A percentile compares a stretch with the other conserved stretches of the same genome.
Conservation (phyloP, 148 eudicot genomes). For the Vaccinium corymbosum region DNA sequence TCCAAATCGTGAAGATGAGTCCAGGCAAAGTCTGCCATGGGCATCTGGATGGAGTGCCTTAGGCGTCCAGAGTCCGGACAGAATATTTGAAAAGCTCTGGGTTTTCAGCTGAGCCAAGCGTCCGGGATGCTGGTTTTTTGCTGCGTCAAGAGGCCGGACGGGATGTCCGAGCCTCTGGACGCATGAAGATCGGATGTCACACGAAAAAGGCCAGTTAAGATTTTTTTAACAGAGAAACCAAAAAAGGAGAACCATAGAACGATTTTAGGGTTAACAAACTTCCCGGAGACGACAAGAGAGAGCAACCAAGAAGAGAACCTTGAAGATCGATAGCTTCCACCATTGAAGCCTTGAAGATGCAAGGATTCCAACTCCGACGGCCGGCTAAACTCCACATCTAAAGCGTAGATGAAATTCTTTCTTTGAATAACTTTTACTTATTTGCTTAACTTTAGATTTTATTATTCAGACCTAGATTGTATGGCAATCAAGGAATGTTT, state of each 20-base stretch:
- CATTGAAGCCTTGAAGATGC: neutral
- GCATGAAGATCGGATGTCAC: neutral
- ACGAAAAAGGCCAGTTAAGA: neutral
- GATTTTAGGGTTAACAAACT: neutral
- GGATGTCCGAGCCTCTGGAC: neutral
- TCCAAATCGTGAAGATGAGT: neutral
- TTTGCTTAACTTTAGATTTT: neutral
- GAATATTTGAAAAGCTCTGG: neutral
- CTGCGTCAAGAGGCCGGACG: neutral
- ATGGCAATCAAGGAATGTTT: neutral
- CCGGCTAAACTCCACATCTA: neutral
- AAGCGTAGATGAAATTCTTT: neutral
- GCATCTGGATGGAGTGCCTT: neutral
- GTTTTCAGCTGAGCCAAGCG: neutral
- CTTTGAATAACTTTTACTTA: neutral
- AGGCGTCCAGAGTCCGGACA: neutral
- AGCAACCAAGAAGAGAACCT: neutral
- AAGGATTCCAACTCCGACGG: neutral
- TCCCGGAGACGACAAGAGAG: neutral
- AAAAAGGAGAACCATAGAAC: too few relatives aligned
- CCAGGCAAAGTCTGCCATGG: neutral
- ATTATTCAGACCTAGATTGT: neutral
- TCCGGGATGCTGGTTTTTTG: neutral
- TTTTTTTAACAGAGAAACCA: too few relatives aligned
- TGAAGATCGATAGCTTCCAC: neutral